Percentiles rank a stretch among this genome's conserved stretches.
Evolutionary conservation across 2,329 filamentous ascomycete species (phyloP).

Genomic region (Fusarium concolor): DNA sequence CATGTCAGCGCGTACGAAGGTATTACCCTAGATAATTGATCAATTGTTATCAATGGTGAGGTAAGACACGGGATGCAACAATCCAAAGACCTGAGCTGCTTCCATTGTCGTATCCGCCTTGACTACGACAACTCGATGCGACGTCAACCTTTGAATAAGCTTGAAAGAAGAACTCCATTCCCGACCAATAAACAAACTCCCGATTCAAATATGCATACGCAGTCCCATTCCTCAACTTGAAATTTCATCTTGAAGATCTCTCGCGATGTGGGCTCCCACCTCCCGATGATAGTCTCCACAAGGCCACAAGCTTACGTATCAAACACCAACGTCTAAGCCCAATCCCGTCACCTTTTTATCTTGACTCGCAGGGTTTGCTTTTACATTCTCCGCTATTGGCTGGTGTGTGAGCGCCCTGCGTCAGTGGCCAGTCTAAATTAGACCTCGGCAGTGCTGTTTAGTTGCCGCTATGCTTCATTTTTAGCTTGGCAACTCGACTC

Average conservation of each 20-base stretch:
- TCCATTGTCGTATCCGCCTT: neutral
- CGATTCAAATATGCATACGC: neutral
- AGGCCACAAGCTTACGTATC: constrained; percentile 5
- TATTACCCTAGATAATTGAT: no score
- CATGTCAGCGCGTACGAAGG: no score
- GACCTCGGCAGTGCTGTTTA: constrained; percentile 16
- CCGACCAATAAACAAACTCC: constrained; percentile 1
- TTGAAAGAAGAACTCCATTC: neutral
- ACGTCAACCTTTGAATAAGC: neutral
- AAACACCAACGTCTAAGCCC: neutral
- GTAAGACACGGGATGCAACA: no score
- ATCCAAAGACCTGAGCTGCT: no score
- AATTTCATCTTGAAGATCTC: neutral
- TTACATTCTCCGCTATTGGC: constrained; percentile 16
- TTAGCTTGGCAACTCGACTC: neutral
- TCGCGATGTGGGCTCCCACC: constrained; percentile 26
- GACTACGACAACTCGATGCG: neutral
- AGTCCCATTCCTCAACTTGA: neutral
- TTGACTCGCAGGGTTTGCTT: constrained; percentile 1
- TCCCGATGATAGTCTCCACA: neutral
- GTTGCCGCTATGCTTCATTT: constrained; percentile 18
- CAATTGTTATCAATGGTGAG: no score
- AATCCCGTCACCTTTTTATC: neutral
- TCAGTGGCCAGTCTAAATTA: neutral
- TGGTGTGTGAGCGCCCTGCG: neutral